Percentiles rank a stretch among this genome's conserved stretches.
Evolutionary conservation across 345 rosid genomes (phyloP).

Genomic region (Populus davidiana): DNA sequence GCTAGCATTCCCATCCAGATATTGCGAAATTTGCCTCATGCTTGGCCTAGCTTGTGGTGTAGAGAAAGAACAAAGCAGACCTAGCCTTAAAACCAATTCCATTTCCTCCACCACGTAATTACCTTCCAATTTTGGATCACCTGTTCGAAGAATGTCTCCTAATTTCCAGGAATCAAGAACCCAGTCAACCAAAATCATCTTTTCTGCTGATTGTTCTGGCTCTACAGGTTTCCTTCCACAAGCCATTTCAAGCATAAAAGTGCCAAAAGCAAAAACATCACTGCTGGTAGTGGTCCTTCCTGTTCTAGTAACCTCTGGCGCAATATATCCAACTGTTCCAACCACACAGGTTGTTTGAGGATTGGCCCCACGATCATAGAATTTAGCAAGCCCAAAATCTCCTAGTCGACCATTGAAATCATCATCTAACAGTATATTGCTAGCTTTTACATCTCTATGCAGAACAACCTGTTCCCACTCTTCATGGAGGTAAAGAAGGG

Average conservation of each 20-base stretch:
- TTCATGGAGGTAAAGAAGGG: slow-evolving; percentile 12
- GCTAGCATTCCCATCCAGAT: slow-evolving; percentile 1
- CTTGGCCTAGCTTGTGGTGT: background rate
- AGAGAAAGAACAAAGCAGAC: background rate
- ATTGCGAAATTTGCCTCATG: slow-evolving; percentile 6
- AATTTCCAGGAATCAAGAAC: background rate
- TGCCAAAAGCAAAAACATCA: too few relatives aligned
- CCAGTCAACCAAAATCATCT: background rate
- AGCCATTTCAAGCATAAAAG: too few relatives aligned
- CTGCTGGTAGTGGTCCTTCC: too few relatives aligned
- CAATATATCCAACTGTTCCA: too few relatives aligned
- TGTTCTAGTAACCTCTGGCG: too few relatives aligned
- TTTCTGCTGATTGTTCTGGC: background rate
- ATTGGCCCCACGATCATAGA: too few relatives aligned
- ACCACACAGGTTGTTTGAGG: too few relatives aligned
- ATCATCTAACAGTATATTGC: slow-evolving; percentile 2
- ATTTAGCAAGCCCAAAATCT: too few relatives aligned
- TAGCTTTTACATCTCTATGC: slow-evolving; percentile 8
- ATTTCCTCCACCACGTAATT: background rate
- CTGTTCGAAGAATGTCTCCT: background rate
- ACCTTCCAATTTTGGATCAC: slow-evolving; percentile 1
- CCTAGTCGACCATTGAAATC: slow-evolving; percentile 1
- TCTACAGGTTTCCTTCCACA: background rate
- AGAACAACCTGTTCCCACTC: slow-evolving; percentile 9
- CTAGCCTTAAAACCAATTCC: slow-evolving; percentile 2